phyloP scores from a whole-genome alignment of 1,139 yeast genomes.

The Zhuliangozyma parablackwelliae region DNA sequence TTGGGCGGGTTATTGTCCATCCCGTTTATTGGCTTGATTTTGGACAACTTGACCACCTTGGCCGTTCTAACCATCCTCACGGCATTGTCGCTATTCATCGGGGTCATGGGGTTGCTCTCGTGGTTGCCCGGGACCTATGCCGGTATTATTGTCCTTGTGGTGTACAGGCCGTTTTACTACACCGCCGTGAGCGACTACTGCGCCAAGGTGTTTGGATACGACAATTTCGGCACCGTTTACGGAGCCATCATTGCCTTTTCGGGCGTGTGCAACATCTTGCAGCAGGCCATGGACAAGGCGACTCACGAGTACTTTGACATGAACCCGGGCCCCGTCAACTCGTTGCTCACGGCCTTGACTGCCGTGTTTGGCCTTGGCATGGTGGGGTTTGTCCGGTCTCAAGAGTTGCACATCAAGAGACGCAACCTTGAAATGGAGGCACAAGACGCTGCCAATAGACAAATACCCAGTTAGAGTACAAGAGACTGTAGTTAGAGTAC shows the following conservation, averaged over 20 bases:
- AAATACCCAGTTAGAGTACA: slow-evolving; percentile 38
- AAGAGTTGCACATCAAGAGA: slow-evolving; percentile 48
- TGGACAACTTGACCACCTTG: slow-evolving; percentile 70
- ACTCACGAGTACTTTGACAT: slow-evolving; percentile 65
- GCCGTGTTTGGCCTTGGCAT: slow-evolving; percentile 50
- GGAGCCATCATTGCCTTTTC: slow-evolving; percentile 80
- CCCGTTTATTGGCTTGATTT: slow-evolving; percentile 78
- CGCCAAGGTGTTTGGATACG: slow-evolving; percentile 91
- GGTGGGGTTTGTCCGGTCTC: slow-evolving; percentile 50
- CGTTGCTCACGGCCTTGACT: slow-evolving; percentile 49
- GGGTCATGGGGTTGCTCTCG: slow-evolving; percentile 61
- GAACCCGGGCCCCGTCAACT: slow-evolving; percentile 79
- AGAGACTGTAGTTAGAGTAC: no score
- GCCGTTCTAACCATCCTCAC: slow-evolving; percentile 53
- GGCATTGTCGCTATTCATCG: slow-evolving; percentile 54
- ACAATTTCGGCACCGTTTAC: slow-evolving; percentile 87
- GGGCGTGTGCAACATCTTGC: slow-evolving; percentile 71
- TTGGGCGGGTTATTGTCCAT: slow-evolving; percentile 81
- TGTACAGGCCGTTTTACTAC: slow-evolving; percentile 86
- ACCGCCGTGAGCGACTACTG: slow-evolving; percentile 88
- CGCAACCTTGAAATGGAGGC: slow-evolving; percentile 60
- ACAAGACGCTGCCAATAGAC: slow-evolving; percentile 46
- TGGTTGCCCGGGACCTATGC: slow-evolving; percentile 49
- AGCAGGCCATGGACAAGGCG: slow-evolving; percentile 60
- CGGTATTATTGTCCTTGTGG: slow-evolving; percentile 69